phyloP scores from a whole-genome alignment of 305 asterid species.

The Fraxinus dipetala region DNA sequence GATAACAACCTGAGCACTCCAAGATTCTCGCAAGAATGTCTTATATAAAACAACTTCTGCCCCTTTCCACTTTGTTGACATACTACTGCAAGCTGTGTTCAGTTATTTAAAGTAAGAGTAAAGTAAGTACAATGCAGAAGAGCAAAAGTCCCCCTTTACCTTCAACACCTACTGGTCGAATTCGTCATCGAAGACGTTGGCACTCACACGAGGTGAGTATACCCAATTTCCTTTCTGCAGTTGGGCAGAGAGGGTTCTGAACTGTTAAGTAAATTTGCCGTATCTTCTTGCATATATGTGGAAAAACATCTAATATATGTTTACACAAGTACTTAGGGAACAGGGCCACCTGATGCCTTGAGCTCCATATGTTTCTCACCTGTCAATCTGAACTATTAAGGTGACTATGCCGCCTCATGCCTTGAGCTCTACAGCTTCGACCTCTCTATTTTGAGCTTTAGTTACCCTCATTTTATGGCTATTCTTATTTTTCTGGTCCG shows the following conservation, averaged over 20 bases:
- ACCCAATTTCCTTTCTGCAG: conserved; percentile 5
- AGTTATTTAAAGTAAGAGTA: conserved; percentile 2
- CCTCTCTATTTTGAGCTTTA: no score
- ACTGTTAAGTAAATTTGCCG: not conserved
- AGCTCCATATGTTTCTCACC: not conserved
- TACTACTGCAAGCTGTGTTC: conserved; percentile 24
- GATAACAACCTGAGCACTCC: not conserved
- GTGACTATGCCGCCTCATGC: not conserved
- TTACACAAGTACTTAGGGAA: not conserved
- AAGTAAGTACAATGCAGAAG: conserved; percentile 35
- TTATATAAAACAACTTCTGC: not conserved
- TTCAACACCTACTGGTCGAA: conserved; percentile 45
- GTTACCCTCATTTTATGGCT: not conserved
- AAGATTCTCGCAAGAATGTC: not conserved
- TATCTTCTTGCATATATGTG: not conserved
- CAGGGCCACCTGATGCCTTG: not conserved
- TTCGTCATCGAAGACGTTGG: conserved; percentile 46
- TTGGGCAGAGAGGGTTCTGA: not conserved
- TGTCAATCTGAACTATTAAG: not conserved
- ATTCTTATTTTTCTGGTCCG: not conserved
- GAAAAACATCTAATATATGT: not conserved
- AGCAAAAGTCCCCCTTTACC: conserved; percentile 46
- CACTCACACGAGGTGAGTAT: conserved; percentile 49
- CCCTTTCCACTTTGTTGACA: not conserved
- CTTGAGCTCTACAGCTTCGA: not conserved